Evolutionary conservation across 495 filamentous ascomycete species (phyloP), one percentile per base, ranked within the genome.

Genomic region (Cudoniella acicularis): DNA sequence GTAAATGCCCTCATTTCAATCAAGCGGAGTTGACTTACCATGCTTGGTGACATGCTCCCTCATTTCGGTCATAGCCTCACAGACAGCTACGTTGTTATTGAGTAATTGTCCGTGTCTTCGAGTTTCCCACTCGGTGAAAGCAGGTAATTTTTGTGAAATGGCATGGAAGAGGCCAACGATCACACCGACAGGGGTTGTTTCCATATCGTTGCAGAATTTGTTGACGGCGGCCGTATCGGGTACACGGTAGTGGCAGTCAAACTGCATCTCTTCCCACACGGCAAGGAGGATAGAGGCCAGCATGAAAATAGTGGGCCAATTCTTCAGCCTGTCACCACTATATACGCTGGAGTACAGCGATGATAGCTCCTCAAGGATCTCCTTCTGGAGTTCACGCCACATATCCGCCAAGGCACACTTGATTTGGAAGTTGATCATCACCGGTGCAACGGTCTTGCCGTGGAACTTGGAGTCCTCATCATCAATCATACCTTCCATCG

Each of bases 361-460:
- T 0, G 92, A 96, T 1, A 96, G 83, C 76, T 96, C 91, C 74
- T 95, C 92, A 11, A 96, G 77, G 46, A 96, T 87, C 60, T 96
- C 92, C 75, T 95, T 95, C 72, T 95, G 90, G 45, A 96, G 77
- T 71, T 95, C 92, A 59, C 92, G 90, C 92, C 92, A 96, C 89
- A 96, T 91, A 66, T 90, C 89, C 26, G 90, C 91, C 78, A 96
- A 85, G 49, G 92, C 92, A 68, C 85, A 90, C 80, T 96, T 96
- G 74, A 96, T 88, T 75, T 96, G 90, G 83, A 96, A 96, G 77
- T 96, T 96, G 83, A 96, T 93, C 91, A 96, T 94, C 61, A 96
- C 90, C 1, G 92, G 92, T 16, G 92, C 92, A 63, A 94, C 82
- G 23, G 84, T 91, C 80, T 93, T 92, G 69, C 92, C 92, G 57